Conservation (phyloP, 345 rosid species). For the Lagerstroemia speciosa region DNA sequence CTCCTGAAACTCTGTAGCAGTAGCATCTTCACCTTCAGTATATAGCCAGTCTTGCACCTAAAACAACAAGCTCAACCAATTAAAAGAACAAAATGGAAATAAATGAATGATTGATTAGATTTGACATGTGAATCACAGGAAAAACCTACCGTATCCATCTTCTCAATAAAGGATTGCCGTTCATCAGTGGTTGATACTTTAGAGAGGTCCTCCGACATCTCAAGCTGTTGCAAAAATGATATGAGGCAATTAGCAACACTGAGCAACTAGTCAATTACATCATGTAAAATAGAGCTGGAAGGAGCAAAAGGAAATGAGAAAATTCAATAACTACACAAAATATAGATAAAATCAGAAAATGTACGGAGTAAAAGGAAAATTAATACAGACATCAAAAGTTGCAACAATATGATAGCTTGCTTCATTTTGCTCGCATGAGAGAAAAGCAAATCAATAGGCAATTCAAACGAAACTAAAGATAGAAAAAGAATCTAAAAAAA, state of each 20-base stretch:
- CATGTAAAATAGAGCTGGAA: not conserved
- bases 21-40: slow-evolving; percentile 92
- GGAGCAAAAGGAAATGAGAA: not conserved
- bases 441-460: not conserved
- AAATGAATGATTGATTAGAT: not conserved
- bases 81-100: not conserved
- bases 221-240: slow-evolving; percentile 50
- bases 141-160: slow-evolving; percentile 75
- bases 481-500: not conserved
- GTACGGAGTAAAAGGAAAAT: not conserved
- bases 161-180: slow-evolving; percentile 62
- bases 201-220: slow-evolving; percentile 54
- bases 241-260: not conserved
- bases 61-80: slow-evolving; percentile 5
- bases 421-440: not conserved
- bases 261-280: not conserved
- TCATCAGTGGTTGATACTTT: slow-evolving; percentile 70
- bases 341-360: not conserved
- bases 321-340: not conserved
- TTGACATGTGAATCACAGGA: not conserved
- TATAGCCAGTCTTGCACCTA: slow-evolving; percentile 99
- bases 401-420: not conserved
- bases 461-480: not conserved
- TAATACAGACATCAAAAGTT: not conserved
- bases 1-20: slow-evolving; percentile 61